Percentiles rank a stretch among this genome's conserved stretches.
These are phyloP conservation scores for Rutstroemia sp. DNA, from an alignment of 2,329 filamentous ascomycete species.

Conservation along the genomic window DNA sequence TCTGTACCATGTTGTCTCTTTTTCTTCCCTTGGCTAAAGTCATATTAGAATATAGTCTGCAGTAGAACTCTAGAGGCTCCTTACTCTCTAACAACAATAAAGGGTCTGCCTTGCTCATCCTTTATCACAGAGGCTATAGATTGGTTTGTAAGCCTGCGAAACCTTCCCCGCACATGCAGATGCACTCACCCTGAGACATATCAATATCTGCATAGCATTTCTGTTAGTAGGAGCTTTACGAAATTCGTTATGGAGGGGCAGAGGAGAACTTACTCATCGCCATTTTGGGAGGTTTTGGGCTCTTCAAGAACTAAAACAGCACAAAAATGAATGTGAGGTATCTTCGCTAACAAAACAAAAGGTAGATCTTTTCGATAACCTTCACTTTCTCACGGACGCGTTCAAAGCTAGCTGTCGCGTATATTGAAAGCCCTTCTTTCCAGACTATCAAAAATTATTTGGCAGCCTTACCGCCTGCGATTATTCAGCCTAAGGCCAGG, in stretches of 20 bases:
- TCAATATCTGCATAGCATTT: constrained; percentile 57
- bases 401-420: constrained; percentile 17
- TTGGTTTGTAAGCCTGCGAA: constrained; percentile 18
- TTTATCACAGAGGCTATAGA: constrained; percentile 67
- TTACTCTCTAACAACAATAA: constrained; percentile 97
- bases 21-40: constrained; percentile 83
- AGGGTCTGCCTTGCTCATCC: constrained; percentile 94
- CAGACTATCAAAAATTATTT: constrained; percentile 13
- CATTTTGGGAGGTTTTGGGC: constrained; percentile 37
- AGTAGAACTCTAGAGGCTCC: constrained; percentile 32
- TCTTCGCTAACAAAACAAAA: not conserved
- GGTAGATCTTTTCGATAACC: not conserved
- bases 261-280: constrained; percentile 47
- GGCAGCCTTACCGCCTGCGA: not conserved
- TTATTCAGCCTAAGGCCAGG: not conserved
- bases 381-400: constrained; percentile 16
- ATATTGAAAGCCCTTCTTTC: constrained; percentile 12
- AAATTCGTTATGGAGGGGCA: constrained; percentile 19
- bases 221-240: constrained; percentile 22
- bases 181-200: constrained; percentile 66
- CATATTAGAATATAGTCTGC: constrained; percentile 17
- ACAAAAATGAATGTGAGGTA: constrained; percentile 1
- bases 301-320: constrained; percentile 11
- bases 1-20: constrained; percentile 95
- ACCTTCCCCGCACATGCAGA: not conserved